Evolutionary conservation across 1,139 yeast species (phyloP).

Genomic region (Arxiozyma heterogenica): DNA sequence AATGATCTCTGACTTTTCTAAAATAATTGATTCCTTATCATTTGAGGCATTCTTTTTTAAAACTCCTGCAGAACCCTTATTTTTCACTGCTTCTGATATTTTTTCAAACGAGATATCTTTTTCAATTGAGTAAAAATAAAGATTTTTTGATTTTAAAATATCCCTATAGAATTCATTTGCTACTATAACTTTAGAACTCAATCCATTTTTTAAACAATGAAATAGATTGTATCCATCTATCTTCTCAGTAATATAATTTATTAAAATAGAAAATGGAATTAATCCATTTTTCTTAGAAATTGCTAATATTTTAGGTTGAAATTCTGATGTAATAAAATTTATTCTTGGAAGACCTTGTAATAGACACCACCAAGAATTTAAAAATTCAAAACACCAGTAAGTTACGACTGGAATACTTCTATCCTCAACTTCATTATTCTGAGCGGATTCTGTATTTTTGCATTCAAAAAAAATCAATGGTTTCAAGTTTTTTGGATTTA

Average conservation of each 20-base stretch:
- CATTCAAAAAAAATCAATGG: conserved; percentile 5
- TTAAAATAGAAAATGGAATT: conserved; percentile 21
- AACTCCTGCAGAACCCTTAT: neutral
- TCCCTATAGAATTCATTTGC: conserved; percentile 21
- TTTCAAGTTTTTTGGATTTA: conserved; percentile 21
- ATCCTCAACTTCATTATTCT: neutral
- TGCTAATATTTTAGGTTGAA: conserved; percentile 20
- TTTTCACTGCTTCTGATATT: neutral
- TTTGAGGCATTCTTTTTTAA: neutral
- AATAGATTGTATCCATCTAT: conserved; percentile 24
- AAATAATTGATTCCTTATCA: neutral
- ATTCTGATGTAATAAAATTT: conserved; percentile 24
- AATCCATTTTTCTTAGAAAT: conserved; percentile 15
- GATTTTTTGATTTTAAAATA: conserved; percentile 10
- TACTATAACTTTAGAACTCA: conserved; percentile 14
- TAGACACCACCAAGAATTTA: conserved; percentile 26
- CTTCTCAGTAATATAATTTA: conserved; percentile 15
- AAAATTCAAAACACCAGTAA: conserved; percentile 27
- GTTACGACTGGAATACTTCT: conserved; percentile 10
- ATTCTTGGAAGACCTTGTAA: conserved; percentile 26
- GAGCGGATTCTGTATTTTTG: neutral
- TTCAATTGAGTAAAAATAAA: conserved; percentile 18
- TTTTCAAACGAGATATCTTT: neutral
- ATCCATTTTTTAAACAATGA: conserved; percentile 14
- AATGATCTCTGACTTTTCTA: conserved; percentile 19